These are phyloP conservation scores for Oldenlandia corymbosa DNA, from an alignment of 257 asterid species.

Conservation along the genomic window DNA sequence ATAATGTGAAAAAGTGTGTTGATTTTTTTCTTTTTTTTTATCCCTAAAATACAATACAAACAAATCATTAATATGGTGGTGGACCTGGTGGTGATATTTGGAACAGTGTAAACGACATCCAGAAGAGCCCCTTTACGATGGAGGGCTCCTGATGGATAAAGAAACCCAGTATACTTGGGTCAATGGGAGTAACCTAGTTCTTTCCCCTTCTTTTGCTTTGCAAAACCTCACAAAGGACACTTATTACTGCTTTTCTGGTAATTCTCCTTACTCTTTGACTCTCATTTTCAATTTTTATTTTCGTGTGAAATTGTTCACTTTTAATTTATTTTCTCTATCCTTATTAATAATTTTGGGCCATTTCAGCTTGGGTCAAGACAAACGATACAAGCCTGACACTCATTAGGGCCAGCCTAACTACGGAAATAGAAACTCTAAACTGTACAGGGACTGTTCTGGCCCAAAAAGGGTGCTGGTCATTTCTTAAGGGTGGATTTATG, in stretches of 20 bases:
- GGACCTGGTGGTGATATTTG: background rate
- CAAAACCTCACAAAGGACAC: constrained; percentile 35
- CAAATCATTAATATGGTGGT: no score
- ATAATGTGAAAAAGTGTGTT: no score
- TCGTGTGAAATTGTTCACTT: no score
- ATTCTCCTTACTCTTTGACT: background rate
- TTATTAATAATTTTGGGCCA: background rate
- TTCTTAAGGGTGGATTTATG: constrained; percentile 75
- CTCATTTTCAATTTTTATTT: no score
- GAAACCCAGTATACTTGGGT: constrained; percentile 11
- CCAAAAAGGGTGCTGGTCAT: constrained; percentile 57
- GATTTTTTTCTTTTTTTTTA: no score
- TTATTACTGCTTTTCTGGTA: constrained; percentile 65
- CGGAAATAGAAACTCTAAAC: constrained; percentile 23
- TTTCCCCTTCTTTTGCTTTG: constrained; percentile 25
- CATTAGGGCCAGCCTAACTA: constrained; percentile 39
- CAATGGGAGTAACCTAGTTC: constrained; percentile 15
- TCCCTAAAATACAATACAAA: no score
- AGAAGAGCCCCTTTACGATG: constrained; percentile 58
- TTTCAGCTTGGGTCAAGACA: constrained; percentile 61
- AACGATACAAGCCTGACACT: constrained; percentile 30
- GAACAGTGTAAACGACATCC: constrained; percentile 53
- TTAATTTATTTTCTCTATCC: background rate
- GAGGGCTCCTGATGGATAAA: constrained; percentile 53
- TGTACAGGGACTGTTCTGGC: constrained; percentile 70